phyloP scores from a whole-genome alignment of 176 grass and related monocot genomes.

The Triticum timopheevii region DNA sequence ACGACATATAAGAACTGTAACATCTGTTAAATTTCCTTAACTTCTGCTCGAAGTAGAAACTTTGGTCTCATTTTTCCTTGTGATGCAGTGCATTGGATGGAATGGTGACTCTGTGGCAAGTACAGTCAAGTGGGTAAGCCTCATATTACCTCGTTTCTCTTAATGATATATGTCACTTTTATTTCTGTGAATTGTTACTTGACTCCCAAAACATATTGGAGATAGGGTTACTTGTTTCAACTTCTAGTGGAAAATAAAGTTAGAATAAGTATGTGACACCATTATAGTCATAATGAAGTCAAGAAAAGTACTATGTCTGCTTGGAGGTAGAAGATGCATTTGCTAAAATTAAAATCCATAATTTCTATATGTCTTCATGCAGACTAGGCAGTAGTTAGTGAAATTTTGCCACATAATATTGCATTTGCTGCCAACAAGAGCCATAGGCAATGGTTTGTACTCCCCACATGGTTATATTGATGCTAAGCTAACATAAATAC shows the following conservation, averaged over 20 bases:
- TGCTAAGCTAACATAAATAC: background rate
- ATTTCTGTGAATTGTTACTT: background rate
- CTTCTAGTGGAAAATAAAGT: background rate
- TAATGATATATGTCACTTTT: background rate
- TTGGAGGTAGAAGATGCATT: background rate
- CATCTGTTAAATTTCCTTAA: background rate
- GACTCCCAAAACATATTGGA: background rate
- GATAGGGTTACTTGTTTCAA: background rate
- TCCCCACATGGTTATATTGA: background rate
- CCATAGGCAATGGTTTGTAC: background rate
- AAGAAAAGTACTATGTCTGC: background rate
- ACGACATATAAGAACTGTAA: background rate
- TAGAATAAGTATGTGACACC: background rate
- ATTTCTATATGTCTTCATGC: background rate
- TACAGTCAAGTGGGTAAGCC: slow-evolving; percentile 73
- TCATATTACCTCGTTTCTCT: slow-evolving; percentile 19
- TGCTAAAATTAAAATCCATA: background rate
- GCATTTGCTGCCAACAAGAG: background rate
- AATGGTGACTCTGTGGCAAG: slow-evolving; percentile 77
- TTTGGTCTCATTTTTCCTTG: slow-evolving; percentile 32
- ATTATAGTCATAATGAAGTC: background rate
- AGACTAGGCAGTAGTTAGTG: background rate
- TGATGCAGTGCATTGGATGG: slow-evolving; percentile 87
- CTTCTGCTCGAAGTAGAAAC: background rate
- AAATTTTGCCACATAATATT: background rate